Percentiles rank a stretch among this genome's conserved stretches.
Conservation (phyloP, 139 green algal genomes). For the Tetradesmus obliquus region DNA sequence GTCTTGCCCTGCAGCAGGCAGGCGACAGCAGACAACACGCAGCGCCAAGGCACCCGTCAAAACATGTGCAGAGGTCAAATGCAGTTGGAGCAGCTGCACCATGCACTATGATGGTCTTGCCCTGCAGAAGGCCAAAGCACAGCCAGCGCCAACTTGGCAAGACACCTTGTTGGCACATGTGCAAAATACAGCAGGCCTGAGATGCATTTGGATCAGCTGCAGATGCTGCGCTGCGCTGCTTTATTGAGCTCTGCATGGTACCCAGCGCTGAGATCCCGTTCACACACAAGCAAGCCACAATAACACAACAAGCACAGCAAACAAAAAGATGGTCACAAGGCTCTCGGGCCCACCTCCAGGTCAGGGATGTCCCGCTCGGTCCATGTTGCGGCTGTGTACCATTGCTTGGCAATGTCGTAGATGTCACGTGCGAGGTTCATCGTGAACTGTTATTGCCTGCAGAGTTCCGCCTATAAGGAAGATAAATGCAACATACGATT, state of each 20-base stretch:
- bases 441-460: not conserved
- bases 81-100: no score
- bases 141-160: not conserved
- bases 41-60: not conserved
- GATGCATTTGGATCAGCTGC: not conserved
- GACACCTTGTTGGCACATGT: no score
- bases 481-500: no score
- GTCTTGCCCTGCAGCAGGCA: slow-evolving; percentile 33
- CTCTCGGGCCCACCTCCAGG: not conserved
- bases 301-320: not conserved
- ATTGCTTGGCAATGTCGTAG: not conserved
- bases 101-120: not conserved
- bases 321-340: not conserved
- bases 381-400: slow-evolving; percentile 17
- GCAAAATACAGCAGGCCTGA: no score
- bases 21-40: not conserved
- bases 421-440: not conserved
- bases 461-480: not conserved
- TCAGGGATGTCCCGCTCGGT: slow-evolving; percentile 23
- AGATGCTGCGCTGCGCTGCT: not conserved
- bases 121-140: not conserved
- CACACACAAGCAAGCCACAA: no score
- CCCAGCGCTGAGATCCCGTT: no score
- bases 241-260: no score
- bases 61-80: not conserved